These are phyloP conservation scores for Aspergillus nanangensis DNA, from an alignment of 495 filamentous ascomycete genomes.

Conservation along the genomic window DNA sequence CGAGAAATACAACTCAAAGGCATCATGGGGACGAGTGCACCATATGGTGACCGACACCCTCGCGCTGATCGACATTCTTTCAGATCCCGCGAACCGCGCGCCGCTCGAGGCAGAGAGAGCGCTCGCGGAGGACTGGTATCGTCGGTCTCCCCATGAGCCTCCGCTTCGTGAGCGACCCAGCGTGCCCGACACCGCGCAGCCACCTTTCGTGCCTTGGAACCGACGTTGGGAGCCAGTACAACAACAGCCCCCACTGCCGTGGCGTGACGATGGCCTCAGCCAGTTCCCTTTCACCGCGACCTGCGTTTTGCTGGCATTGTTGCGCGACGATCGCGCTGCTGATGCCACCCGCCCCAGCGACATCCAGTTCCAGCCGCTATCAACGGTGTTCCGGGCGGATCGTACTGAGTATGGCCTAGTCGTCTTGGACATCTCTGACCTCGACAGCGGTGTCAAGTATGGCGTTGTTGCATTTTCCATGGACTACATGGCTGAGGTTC, in stretches of 20 bases:
- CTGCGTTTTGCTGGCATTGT: slow-evolving; percentile 14
- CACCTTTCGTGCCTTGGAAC: slow-evolving; percentile 9
- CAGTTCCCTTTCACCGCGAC: slow-evolving; percentile 15
- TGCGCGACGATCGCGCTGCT: slow-evolving; percentile 12
- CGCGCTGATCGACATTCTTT: too few relatives aligned
- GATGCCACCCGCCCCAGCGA: slow-evolving; percentile 8
- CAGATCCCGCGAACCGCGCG: too few relatives aligned
- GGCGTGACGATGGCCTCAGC: slow-evolving; percentile 10
- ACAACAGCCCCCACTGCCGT: slow-evolving; percentile 12
- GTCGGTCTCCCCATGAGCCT: slow-evolving; percentile 7
- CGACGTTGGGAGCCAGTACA: not conserved
- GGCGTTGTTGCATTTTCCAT: slow-evolving; percentile 11
- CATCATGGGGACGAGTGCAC: slow-evolving; percentile 1
- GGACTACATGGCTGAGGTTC: slow-evolving; percentile 13
- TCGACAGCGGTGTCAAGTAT: slow-evolving; percentile 12
- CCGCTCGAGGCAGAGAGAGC: too few relatives aligned
- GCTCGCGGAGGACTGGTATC: slow-evolving; percentile 14
- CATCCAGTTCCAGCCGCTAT: slow-evolving; percentile 15
- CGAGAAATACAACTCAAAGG: not conserved
- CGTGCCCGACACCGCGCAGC: slow-evolving; percentile 14
- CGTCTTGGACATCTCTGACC: slow-evolving; percentile 16
- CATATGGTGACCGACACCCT: too few relatives aligned
- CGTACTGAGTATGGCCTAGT: slow-evolving; percentile 17
- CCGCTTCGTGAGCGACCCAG: slow-evolving; percentile 8
- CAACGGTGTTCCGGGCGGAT: slow-evolving; percentile 14